phyloP scores from a whole-genome alignment of 495 filamentous ascomycete species.

The Neurospora terricola region DNA sequence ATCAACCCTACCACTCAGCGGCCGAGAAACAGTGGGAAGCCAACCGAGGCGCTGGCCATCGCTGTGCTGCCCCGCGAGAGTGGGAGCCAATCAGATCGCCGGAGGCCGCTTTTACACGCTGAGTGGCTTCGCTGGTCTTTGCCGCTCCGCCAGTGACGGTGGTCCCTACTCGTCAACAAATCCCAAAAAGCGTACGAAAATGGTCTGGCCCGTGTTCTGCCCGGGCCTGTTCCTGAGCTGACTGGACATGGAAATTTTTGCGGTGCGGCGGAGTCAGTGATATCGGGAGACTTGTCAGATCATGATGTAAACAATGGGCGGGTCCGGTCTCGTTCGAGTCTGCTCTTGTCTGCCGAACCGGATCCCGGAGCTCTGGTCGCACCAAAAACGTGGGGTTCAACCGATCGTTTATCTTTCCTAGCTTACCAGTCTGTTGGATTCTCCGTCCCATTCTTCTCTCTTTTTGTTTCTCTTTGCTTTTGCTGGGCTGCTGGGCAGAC shows the following conservation, averaged over 20 bases:
- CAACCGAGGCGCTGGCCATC: background rate
- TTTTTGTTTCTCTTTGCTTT: background rate
- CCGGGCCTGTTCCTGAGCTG: background rate
- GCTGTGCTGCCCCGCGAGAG: slow-evolving; percentile 11
- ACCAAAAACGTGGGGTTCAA: background rate
- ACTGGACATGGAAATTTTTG: slow-evolving; percentile 1
- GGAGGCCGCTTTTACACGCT: slow-evolving; percentile 8
- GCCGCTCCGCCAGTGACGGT: background rate
- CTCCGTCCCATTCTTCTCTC: background rate
- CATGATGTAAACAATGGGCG: background rate
- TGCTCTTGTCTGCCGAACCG: background rate
- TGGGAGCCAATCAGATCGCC: slow-evolving; percentile 7
- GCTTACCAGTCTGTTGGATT: background rate
- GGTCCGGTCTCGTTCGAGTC: background rate
- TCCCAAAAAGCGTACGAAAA: background rate
- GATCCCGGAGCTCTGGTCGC: background rate
- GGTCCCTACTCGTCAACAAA: background rate
- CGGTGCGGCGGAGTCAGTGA: background rate
- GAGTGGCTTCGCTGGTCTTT: slow-evolving; percentile 5
- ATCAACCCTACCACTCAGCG: background rate
- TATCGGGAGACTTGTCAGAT: background rate
- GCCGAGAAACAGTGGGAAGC: background rate
- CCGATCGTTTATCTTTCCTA: background rate
- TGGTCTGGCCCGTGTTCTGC: background rate
- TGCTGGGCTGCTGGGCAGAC: background rate